Conservation (phyloP, 805 yeast genomes). For the Yarrowia divulgata region DNA sequence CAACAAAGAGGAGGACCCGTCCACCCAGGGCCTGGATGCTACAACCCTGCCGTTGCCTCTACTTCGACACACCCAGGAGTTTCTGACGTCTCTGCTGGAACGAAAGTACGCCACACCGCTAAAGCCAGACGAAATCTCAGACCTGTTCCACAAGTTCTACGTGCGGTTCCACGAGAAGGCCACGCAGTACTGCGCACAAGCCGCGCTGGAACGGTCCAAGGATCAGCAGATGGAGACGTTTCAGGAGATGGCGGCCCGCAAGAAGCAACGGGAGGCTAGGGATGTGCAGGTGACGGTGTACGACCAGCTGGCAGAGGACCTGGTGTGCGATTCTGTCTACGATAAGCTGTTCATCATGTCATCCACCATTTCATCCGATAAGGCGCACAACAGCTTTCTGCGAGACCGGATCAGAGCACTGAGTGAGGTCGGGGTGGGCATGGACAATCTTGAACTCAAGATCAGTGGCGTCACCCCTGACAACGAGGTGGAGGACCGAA, state of each 20-base stretch:
- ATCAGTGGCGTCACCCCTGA: slow-evolving; percentile 40
- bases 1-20: slow-evolving; percentile 5
- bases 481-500: slow-evolving; percentile 40
- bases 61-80: slow-evolving; percentile 42
- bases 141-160: slow-evolving; percentile 54
- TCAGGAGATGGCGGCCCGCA: slow-evolving; percentile 49
- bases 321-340: slow-evolving; percentile 51
- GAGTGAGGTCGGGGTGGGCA: slow-evolving; percentile 45
- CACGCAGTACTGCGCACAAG: slow-evolving; percentile 42
- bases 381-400: slow-evolving; percentile 44
- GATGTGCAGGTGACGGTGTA: slow-evolving; percentile 44
- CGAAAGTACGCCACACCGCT: slow-evolving; percentile 52
- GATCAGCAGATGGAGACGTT: slow-evolving; percentile 46
- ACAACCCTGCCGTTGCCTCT: slow-evolving; percentile 43
- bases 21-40: slow-evolving; percentile 13
- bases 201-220: slow-evolving; percentile 42
- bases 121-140: slow-evolving; percentile 51
- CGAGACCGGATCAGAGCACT: slow-evolving; percentile 47
- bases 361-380: slow-evolving; percentile 47
- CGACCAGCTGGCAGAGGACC: slow-evolving; percentile 51
- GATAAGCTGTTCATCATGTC: slow-evolving; percentile 50
- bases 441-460: slow-evolving; percentile 49
- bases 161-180: slow-evolving; percentile 47
- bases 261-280: slow-evolving; percentile 46
- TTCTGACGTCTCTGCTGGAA: slow-evolving; percentile 50